phyloP scores from a whole-genome alignment of 495 filamentous ascomycete species.

The Letharia columbiana region DNA sequence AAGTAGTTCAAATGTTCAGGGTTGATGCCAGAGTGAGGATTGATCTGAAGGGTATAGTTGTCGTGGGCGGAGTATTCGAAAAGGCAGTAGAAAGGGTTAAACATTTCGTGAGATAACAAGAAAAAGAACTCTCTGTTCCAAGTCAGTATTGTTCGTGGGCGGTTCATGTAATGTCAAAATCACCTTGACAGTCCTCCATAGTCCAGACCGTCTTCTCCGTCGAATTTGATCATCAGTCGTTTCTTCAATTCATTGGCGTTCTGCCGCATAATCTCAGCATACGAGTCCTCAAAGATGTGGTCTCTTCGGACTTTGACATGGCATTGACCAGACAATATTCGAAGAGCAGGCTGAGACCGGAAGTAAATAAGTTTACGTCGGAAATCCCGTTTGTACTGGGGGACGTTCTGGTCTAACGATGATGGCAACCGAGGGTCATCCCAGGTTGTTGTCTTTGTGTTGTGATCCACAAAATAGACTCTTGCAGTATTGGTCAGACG shows the following conservation, averaged over 20 bases:
- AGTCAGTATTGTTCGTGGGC: slow-evolving; percentile 25
- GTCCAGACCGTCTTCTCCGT: slow-evolving; percentile 95
- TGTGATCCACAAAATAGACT: slow-evolving; percentile 98
- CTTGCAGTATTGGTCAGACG: slow-evolving; percentile 94
- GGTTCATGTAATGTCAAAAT: slow-evolving; percentile 5
- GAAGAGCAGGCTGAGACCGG: slow-evolving; percentile 91
- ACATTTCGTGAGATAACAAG: slow-evolving; percentile 99
- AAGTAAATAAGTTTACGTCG: slow-evolving; percentile 97
- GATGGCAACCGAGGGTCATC: slow-evolving; percentile 93
- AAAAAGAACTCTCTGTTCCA: slow-evolving; percentile 90
- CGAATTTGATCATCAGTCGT: slow-evolving; percentile 98
- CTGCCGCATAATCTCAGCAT: slow-evolving; percentile 95
- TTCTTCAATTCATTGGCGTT: slow-evolving; percentile 96
- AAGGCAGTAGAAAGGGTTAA: slow-evolving; percentile 99
- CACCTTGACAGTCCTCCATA: slow-evolving; percentile 93
- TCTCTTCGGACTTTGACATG: slow-evolving; percentile 95
- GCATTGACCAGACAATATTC: slow-evolving; percentile 91
- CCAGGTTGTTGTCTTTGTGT: slow-evolving; percentile 99
- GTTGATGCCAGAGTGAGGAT: slow-evolving; percentile 98
- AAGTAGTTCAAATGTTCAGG: slow-evolving; percentile 99
- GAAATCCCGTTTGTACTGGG: slow-evolving; percentile 99
- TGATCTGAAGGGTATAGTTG: slow-evolving; percentile 99
- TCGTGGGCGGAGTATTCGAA: slow-evolving; percentile 99
- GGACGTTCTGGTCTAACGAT: slow-evolving; percentile 94
- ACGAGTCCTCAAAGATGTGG: slow-evolving; percentile 98